Evolutionary conservation across 495 filamentous ascomycete genomes (phyloP).

Genomic region (Talaromyces proteolyticus): DNA sequence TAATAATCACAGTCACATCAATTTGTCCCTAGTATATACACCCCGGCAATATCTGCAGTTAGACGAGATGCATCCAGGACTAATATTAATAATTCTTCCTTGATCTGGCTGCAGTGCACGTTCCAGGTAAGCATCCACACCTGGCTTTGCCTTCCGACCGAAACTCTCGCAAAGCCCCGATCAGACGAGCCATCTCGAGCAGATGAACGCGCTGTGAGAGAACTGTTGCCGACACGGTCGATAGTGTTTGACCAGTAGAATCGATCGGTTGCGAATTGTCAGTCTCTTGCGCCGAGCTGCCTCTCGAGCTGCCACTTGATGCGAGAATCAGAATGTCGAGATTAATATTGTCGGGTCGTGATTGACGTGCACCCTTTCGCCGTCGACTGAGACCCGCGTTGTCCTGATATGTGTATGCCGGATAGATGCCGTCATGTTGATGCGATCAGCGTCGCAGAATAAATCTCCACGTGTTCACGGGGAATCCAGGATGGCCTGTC

Average conservation of each 20-base stretch:
- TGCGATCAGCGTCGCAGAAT: slow-evolving; percentile 43
- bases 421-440: slow-evolving; percentile 71
- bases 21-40: no score
- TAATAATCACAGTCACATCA: no score
- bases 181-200: slow-evolving; percentile 67
- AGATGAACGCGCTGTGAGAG: slow-evolving; percentile 65
- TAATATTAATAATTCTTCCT: slow-evolving; percentile 52
- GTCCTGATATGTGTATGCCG: slow-evolving; percentile 88
- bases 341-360: slow-evolving; percentile 67
- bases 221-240: slow-evolving; percentile 77
- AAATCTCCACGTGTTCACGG: no score
- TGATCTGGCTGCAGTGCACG: slow-evolving; percentile 62
- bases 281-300: no score
- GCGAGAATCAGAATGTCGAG: slow-evolving; percentile 79
- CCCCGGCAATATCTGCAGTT: slow-evolving; percentile 77
- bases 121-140: slow-evolving; percentile 91
- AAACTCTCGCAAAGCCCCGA: slow-evolving; percentile 51
- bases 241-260: slow-evolving; percentile 68
- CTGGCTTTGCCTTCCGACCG: slow-evolving; percentile 38
- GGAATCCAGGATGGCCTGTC: slow-evolving; percentile 47
- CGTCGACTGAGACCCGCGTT: slow-evolving; percentile 70
- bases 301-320: slow-evolving; percentile 73
- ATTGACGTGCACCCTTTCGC: slow-evolving; percentile 88
- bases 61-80: slow-evolving; percentile 76
- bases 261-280: slow-evolving; percentile 80